Base-by-base conservation (phyloP, 2,329 filamentous ascomycete species). In the Fusarium dimerum region DNA sequence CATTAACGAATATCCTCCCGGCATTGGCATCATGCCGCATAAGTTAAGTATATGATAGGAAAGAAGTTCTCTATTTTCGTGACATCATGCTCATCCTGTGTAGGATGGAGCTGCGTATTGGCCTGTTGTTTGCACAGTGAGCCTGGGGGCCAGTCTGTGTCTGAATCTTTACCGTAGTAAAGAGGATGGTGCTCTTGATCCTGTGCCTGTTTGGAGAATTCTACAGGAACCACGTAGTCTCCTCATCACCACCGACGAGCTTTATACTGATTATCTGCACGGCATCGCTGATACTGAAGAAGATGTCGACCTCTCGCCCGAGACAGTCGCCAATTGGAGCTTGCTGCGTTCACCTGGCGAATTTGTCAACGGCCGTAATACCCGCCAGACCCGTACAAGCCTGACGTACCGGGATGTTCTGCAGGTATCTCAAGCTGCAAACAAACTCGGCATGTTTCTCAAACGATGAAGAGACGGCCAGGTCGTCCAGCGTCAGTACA, bases 21-120 rank as follows among this genome's bases (percentile, higher is more conserved):
- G 90, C 2, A 84, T 96, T 57, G 93, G 93, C n/a, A 97, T 97
- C 60, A 96, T 97, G 90, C 87, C 92, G 43, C 93, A 97, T 70
- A 94, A 97, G 76, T 69, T 73, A 64, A 71, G 70, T 73, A 64
- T 54, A 67, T 48, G 59, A 52, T 51, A 56, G 45, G 55, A 49
- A 45, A 56, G 46, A 32, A 43, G 40, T 50, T 44, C 39, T 26
- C 20, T 7, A 17, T 36, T 18, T 41, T 51, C 46, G 42, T 47
- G 48, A 44, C 50, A 32, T 39, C 39, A 67, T 66, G 63, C 71
- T 73, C 69, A 73, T 73, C 63, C 57, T 47, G 52, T 52, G 53
- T 60, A 76, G 78, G 93, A 99, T 70, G 94, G 93, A 2, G 76
- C 82, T 9, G 90, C 93, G 10, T 99, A 99, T 68, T 82, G 89